Evolutionary conservation across 208 protist species (phyloP), one percentile per base, ranked within the genome.

Genomic region (Trypanosoma grayi): DNA sequence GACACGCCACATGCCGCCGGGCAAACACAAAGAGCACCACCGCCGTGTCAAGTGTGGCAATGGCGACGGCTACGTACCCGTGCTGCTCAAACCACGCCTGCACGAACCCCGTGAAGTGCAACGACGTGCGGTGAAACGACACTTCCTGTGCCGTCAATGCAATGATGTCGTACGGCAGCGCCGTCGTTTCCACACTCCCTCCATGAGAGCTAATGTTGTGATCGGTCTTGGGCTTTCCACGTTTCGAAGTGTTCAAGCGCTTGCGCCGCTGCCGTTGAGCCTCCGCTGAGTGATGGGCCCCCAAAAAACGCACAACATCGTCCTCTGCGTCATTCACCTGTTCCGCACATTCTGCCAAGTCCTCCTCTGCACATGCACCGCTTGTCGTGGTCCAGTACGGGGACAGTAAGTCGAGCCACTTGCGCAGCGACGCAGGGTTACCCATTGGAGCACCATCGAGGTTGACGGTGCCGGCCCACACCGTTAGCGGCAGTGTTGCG

Each of bases 21-120:
- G 59, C 59, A 33, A 57, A 65, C 1, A 65, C 27, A 44, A 56
- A 46, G 5, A 65, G 33, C 24, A 65, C 59, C 13, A 65, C 45
- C 20, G 47, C 33, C 6, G 47, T 48, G 14, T 56, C 25, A 39
- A 65, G 43, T 16, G 44, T 9, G 8, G 28, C 36, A 20, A 31
- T 44, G 28, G 37, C 45, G 13, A 65, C 24, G 28, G 37, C 1
- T 8, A 44, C 40, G 36, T 62, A 62, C 10, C 56, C 56, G 11
- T 47, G 24, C 33, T 25, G 16, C 40, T 62, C 39, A 52, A 62
- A 62, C 44, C 45, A 52, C 22, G 18, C 10, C 28, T 62, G 27
- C 9, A 62, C 44, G 41, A 62, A 62, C 9, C 5, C 18, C 5
- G 50, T 62, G 18, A 62, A 62, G n/a, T 48, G 40, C n/a, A 20